Evolutionary conservation across 1,139 yeast genomes (phyloP), one percentile per base, ranked within the genome.

Genomic region (Hemisphaericaspora lyxosophila): DNA sequence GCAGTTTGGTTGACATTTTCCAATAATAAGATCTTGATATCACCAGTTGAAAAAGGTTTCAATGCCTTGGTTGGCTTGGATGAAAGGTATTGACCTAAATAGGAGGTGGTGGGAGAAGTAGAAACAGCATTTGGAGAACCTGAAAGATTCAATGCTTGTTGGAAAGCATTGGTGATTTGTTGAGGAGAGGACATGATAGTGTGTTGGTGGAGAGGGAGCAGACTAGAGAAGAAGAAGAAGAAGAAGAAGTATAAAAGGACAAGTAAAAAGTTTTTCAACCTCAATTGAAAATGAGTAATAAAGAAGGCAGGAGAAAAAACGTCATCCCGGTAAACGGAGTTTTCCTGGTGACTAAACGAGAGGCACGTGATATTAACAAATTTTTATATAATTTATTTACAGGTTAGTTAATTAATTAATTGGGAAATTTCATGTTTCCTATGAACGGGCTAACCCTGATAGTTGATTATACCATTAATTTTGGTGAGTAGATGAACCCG

Each of bases 1-100:
- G 98, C 99, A 35, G 97, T 88, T 62, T 78, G 75, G 62, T 94
- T 92, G 52, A 92, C 96, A 57, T 92, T 92, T 69, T 92, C 99
- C 47, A 92, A 73, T 50, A 92, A 69, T 54, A 92, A 73, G 47
- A 94, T 86, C 69, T 89, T 92, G 64, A 92, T 84, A 59, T 92
- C 98, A 46, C 92, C 94, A 41, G 95, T 84, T 45, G 87, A 80
- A 60, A 87, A 88, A 15, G 96, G 96, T 66, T 88, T 89, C 55
- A 89, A 75, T 26, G 82, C 77, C 67, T 85, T 88, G 40, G 77
- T 62, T 28, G 76, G 70, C 50, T 78, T 82, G 8, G 71, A 54
- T 34, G 70, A 68, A 35, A 60, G 54, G 46, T 64, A 65, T 46
- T 71, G 74, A 41, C 62, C 67, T 56, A 77, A 58, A 56, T 68